These are phyloP conservation scores for Ceratocystis harringtonii DNA, from an alignment of 2,329 filamentous ascomycete species.

Conservation along the genomic window DNA sequence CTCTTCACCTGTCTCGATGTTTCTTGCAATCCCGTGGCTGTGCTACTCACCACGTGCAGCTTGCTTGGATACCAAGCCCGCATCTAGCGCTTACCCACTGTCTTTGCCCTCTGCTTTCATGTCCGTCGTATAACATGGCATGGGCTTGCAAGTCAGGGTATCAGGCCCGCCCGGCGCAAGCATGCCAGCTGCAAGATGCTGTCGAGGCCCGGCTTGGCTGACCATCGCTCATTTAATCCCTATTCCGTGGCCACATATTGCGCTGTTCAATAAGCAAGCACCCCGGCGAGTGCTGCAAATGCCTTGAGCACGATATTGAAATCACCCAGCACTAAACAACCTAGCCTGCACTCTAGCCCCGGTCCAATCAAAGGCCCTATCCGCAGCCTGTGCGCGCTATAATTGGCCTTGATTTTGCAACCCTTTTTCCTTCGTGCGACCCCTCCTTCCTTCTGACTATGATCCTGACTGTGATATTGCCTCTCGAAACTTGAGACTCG, in stretches of 20 bases:
- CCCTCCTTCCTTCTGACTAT: too few relatives aligned
- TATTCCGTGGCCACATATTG: too few relatives aligned
- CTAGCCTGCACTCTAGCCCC: background rate
- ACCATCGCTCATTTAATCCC: too few relatives aligned
- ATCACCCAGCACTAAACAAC: background rate
- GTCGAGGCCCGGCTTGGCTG: too few relatives aligned
- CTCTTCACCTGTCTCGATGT: background rate
- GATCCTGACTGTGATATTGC: too few relatives aligned
- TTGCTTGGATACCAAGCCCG: background rate
- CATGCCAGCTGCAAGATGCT: too few relatives aligned
- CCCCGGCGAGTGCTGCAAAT: background rate
- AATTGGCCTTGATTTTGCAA: too few relatives aligned
- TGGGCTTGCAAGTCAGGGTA: too few relatives aligned
- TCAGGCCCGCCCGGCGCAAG: too few relatives aligned
- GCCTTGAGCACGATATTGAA: background rate
- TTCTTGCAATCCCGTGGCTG: background rate
- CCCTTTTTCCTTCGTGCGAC: too few relatives aligned
- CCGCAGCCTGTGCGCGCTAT: background rate
- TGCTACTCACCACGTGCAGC: background rate
- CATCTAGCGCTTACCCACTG: background rate
- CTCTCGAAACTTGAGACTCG: too few relatives aligned
- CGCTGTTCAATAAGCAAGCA: background rate
- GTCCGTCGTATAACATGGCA: background rate
- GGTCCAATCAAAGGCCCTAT: background rate
- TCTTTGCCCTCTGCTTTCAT: background rate